Evolutionary conservation across 352 stramenopile genomes (phyloP).

Genomic region (Phytophthora pisi): DNA sequence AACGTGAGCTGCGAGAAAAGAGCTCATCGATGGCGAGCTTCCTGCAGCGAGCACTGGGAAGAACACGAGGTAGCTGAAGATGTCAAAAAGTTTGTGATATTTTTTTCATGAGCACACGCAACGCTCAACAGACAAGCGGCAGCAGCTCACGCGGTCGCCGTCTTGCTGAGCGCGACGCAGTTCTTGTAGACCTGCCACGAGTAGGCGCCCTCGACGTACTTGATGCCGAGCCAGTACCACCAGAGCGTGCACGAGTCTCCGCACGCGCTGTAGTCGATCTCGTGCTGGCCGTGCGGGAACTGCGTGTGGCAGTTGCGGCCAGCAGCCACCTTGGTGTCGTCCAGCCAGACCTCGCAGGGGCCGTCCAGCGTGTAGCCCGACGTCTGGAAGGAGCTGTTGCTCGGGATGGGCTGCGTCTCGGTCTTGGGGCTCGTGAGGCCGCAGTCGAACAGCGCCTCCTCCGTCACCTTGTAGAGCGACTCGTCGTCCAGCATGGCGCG

Average conservation of each 20-base stretch:
- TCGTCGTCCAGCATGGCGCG: constrained; percentile 64
- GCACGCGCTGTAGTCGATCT: constrained; percentile 59
- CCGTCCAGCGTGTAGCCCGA: constrained; percentile 66
- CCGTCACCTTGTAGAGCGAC: constrained; percentile 52
- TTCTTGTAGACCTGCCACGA: constrained; percentile 77
- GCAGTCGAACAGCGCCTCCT: constrained; percentile 60
- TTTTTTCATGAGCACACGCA: constrained; percentile 26
- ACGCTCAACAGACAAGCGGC: constrained; percentile 27
- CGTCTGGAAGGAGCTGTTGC: constrained; percentile 45
- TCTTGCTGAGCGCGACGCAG: constrained; percentile 42
- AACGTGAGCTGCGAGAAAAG: too few relatives aligned
- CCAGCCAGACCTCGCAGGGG: constrained; percentile 65
- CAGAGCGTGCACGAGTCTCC: constrained; percentile 46
- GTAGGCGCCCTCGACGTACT: constrained; percentile 52
- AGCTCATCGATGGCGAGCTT: too few relatives aligned
- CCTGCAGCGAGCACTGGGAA: too few relatives aligned
- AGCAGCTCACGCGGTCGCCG: constrained; percentile 16
- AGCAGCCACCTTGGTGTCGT: constrained; percentile 44
- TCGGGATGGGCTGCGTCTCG: constrained; percentile 54
- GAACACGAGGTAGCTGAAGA: neutral
- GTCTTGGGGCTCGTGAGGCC: constrained; percentile 52
- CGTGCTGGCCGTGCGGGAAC: constrained; percentile 41
- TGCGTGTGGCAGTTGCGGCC: constrained; percentile 55
- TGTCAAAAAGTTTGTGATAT: constrained; percentile 12
- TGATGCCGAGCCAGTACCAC: constrained; percentile 67